Conservation (phyloP, 805 yeast genomes). For the Candida chauliodis region DNA sequence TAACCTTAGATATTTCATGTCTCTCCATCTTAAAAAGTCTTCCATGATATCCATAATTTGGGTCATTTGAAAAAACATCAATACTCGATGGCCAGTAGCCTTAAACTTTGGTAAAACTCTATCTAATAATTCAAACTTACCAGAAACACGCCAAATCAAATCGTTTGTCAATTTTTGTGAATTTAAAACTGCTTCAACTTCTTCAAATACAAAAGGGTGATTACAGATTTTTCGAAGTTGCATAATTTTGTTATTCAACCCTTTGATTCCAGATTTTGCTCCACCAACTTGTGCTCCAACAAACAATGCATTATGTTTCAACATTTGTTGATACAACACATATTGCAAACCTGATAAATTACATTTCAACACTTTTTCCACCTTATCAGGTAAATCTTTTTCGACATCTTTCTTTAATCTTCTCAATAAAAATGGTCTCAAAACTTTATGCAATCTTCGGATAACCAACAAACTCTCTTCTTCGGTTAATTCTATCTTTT, state of each 20-base stretch:
- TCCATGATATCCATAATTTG: constrained; percentile 90
- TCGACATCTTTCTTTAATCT: constrained; percentile 86
- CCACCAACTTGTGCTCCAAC: constrained; percentile 60
- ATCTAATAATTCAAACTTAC: constrained; percentile 77
- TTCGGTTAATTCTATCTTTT: constrained; percentile 75
- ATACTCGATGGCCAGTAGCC: constrained; percentile 71
- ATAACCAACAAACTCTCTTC: constrained; percentile 81
- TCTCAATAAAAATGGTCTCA: constrained; percentile 79
- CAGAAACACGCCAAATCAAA: constrained; percentile 70
- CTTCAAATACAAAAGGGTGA: constrained; percentile 85
- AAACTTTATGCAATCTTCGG: constrained; percentile 80
- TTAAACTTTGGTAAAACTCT: constrained; percentile 72
- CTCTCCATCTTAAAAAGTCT: constrained; percentile 66
- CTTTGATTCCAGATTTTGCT: constrained; percentile 65
- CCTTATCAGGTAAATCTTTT: constrained; percentile 79
- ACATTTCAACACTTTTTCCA: constrained; percentile 79
- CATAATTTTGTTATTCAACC: constrained; percentile 79
- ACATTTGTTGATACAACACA: constrained; percentile 71
- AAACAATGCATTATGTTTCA: constrained; percentile 65
- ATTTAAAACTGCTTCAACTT: constrained; percentile 68
- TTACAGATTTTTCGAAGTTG: constrained; percentile 81
- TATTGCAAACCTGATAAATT: constrained; percentile 70
- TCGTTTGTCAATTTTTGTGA: constrained; percentile 62
- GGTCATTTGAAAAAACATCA: constrained; percentile 86
- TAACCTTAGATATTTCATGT: constrained; percentile 67